phyloP scores from a whole-genome alignment of 2,329 filamentous ascomycete species.

The Calycina herbarum region DNA sequence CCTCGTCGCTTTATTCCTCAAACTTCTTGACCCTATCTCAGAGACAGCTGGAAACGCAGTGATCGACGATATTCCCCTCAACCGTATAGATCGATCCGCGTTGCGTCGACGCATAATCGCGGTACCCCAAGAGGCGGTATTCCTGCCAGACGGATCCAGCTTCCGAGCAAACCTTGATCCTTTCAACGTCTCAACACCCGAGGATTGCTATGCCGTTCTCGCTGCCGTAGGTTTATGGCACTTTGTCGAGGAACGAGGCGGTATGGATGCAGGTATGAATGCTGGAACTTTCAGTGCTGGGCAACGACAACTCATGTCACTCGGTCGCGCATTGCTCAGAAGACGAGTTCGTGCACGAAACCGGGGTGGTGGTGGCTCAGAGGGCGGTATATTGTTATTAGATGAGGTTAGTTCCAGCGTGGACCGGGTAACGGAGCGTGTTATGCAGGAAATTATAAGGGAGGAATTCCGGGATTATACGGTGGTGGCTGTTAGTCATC shows the following conservation, averaged over 20 bases:
- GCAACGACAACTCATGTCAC: conserved; percentile 49
- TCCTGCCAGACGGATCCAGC: conserved; percentile 47
- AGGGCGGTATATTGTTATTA: conserved; percentile 39
- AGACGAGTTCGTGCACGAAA: conserved; percentile 30
- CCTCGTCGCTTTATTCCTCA: conserved; percentile 43
- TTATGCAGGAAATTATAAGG: conserved; percentile 55
- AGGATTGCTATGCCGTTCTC: conserved; percentile 17
- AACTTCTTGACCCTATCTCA: conserved; percentile 39
- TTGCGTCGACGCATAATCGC: conserved; percentile 52
- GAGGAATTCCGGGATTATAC: conserved; percentile 55
- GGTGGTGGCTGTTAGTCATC: conserved; percentile 44
- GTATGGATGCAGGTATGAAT: conserved; percentile 41
- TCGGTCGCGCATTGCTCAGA: conserved; percentile 47
- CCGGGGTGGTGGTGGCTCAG: conserved; percentile 25
- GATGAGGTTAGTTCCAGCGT: conserved; percentile 35
- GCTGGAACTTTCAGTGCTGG: conserved; percentile 43
- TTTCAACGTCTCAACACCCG: conserved; percentile 32
- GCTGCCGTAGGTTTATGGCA: conserved; percentile 17
- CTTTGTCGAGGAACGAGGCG: conserved; percentile 32
- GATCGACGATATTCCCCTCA: conserved; percentile 46
- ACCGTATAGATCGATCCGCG: conserved; percentile 42
- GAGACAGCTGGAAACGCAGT: conserved; percentile 39
- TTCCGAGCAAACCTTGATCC: conserved; percentile 48
- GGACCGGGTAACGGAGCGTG: conserved; percentile 50
- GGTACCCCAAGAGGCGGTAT: conserved; percentile 55